Conservation (phyloP, 371 early-diverging fungal genomes). For the Nematocida minor region DNA sequence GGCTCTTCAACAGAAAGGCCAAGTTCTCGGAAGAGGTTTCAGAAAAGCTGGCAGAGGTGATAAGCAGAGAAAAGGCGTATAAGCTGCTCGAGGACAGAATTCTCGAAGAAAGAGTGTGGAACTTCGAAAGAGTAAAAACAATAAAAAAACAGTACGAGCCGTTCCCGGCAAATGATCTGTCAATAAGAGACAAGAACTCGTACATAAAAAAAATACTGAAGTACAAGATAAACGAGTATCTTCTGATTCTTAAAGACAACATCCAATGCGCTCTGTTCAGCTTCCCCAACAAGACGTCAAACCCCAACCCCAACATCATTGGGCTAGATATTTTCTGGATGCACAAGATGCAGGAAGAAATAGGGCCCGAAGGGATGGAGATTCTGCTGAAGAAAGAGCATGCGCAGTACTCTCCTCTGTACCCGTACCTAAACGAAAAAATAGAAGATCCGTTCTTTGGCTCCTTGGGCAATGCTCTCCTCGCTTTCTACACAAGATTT, state of each 20-base stretch:
- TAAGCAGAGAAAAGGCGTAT: background rate
- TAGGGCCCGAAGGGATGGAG: background rate
- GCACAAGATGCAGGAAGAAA: background rate
- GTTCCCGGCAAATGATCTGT: background rate
- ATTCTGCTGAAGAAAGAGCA: too few species aligned
- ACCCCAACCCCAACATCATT: background rate
- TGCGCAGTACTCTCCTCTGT: background rate
- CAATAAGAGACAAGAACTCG: background rate
- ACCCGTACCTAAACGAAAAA: background rate
- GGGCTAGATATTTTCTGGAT: background rate
- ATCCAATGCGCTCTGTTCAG: background rate
- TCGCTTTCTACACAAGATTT: slow-evolving; percentile 4
- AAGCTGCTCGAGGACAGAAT: background rate
- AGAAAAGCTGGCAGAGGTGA: background rate
- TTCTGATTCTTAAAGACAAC: background rate
- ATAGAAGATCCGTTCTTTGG: background rate
- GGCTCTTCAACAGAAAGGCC: background rate
- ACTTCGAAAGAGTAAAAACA: background rate
- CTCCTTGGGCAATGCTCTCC: background rate
- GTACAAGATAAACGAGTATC: background rate
- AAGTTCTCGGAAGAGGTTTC: background rate
- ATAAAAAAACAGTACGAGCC: background rate
- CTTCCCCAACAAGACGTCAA: background rate
- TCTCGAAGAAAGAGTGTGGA: background rate
- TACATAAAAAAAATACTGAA: background rate